Conservation (phyloP, 352 stramenopile genomes). For the Phytopythium cucurbitacearum region DNA sequence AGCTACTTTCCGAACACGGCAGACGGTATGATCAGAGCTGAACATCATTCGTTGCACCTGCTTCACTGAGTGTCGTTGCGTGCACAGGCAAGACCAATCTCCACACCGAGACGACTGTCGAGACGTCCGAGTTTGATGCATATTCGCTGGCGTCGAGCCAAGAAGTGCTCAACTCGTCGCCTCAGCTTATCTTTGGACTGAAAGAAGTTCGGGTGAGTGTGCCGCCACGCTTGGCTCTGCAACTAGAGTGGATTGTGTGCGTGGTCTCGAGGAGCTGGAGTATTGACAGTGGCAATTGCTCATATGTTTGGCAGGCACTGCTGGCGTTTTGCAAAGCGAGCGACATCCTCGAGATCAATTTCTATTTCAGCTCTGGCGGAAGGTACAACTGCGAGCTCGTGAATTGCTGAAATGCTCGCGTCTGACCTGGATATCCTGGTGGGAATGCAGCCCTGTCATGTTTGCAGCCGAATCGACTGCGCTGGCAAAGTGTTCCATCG, state of each 20-base stretch:
- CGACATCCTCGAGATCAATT: constrained; percentile 64
- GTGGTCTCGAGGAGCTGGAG: not conserved
- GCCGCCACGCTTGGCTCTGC: not conserved
- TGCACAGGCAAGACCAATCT: constrained; percentile 58
- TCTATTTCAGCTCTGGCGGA: constrained; percentile 65
- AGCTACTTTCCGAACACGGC: constrained; percentile 61
- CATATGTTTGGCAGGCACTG: constrained; percentile 17
- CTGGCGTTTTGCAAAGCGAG: constrained; percentile 78
- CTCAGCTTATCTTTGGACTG: constrained; percentile 82
- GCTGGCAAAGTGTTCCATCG: constrained; percentile 60
- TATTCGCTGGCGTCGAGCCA: constrained; percentile 47
- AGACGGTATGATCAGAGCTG: constrained; percentile 22
- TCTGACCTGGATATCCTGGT: not conserved
- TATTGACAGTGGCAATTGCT: not conserved
- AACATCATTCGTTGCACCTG: not conserved
- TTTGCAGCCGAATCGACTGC: constrained; percentile 70
- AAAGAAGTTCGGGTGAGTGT: constrained; percentile 66
- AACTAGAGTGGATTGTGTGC: not conserved
- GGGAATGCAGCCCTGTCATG: constrained; percentile 49
- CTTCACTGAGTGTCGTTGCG: not conserved
- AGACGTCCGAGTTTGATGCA: constrained; percentile 71
- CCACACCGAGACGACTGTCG: constrained; percentile 80
- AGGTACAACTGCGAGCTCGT: constrained; percentile 25
- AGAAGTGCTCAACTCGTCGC: constrained; percentile 33
- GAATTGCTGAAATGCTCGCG: not conserved